phyloP scores from a whole-genome alignment of 2,329 filamentous ascomycete species.

The Thielaviopsis musarum region DNA sequence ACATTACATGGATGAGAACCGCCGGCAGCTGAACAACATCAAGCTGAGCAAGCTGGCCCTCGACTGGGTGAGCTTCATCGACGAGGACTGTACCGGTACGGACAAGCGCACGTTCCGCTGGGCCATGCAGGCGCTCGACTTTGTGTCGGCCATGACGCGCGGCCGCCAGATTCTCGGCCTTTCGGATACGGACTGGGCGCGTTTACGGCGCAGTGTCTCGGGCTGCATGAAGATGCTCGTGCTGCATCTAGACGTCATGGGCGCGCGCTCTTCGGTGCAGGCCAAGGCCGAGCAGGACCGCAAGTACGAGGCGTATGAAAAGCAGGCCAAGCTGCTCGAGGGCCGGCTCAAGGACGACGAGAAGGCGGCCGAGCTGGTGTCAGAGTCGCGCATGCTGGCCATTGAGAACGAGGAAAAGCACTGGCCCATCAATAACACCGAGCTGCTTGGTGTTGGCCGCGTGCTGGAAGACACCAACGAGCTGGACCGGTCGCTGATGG shows the following conservation, averaged over 20 bases:
- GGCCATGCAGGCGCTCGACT: slow-evolving; percentile 89
- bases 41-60: slow-evolving; percentile 85
- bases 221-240: slow-evolving; percentile 96
- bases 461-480: slow-evolving; percentile 92
- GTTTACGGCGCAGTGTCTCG: slow-evolving; percentile 71
- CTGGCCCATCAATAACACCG: slow-evolving; percentile 63
- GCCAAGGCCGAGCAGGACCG: slow-evolving; percentile 87
- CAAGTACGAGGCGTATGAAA: slow-evolving; percentile 52
- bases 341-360: slow-evolving; percentile 60
- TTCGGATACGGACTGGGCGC: slow-evolving; percentile 72
- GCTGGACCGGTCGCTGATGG: slow-evolving; percentile 85
- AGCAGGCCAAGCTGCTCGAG: slow-evolving; percentile 60
- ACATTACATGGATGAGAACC: slow-evolving; percentile 88
- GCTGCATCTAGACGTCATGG: slow-evolving; percentile 98
- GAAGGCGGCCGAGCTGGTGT: slow-evolving; percentile 62
- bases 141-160: slow-evolving; percentile 92
- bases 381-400: slow-evolving; percentile 56
- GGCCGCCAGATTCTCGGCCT: slow-evolving; percentile 87
- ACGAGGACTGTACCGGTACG: slow-evolving; percentile 85
- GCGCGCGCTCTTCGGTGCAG: slow-evolving; percentile 78
- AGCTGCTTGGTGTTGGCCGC: slow-evolving; percentile 72
- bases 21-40: slow-evolving; percentile 91
- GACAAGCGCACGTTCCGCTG: slow-evolving; percentile 94
- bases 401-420: slow-evolving; percentile 61
- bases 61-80: slow-evolving; percentile 97